These are phyloP conservation scores for Exophiala sideris DNA, from an alignment of 2,329 filamentous ascomycete genomes.

Conservation along the genomic window DNA sequence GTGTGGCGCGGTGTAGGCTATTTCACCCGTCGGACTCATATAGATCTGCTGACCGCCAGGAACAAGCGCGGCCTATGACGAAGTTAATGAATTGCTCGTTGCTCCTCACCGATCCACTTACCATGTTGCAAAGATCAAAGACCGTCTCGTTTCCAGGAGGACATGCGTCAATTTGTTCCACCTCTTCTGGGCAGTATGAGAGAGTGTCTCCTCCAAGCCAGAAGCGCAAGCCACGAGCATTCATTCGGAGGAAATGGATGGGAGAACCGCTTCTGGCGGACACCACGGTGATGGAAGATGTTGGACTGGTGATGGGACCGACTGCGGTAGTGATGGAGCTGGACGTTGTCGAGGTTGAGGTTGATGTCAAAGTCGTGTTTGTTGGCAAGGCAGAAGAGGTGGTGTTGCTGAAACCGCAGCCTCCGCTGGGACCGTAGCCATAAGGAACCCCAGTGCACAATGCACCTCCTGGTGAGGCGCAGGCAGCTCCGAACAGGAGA, in stretches of 20 bases:
- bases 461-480: not conserved
- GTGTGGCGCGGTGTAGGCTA: conserved; percentile 58
- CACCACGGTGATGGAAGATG: conserved; percentile 42
- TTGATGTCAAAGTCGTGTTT: conserved; percentile 9
- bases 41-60: conserved; percentile 64
- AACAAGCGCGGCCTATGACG: conserved; percentile 48
- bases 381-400: conserved; percentile 6
- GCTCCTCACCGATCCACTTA: conserved; percentile 24
- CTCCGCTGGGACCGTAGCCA: not conserved
- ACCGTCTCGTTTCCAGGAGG: conserved; percentile 49
- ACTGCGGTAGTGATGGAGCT: conserved; percentile 10
- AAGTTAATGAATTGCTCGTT: conserved; percentile 2
- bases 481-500: not conserved
- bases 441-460: not conserved
- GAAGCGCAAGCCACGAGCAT: conserved; percentile 49
- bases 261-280: conserved; percentile 46
- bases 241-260: conserved; percentile 48
- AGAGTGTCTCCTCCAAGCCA: conserved; percentile 47
- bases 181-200: conserved; percentile 48
- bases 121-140: conserved; percentile 37
- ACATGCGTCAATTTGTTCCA: conserved; percentile 37
- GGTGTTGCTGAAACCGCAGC: conserved; percentile 4
- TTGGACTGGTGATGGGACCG: conserved; percentile 15
- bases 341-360: conserved; percentile 7
- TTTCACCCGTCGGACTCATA: conserved; percentile 51